Conservation (phyloP, 768 basidiomycete genomes). For the Leccinum boreale region DNA sequence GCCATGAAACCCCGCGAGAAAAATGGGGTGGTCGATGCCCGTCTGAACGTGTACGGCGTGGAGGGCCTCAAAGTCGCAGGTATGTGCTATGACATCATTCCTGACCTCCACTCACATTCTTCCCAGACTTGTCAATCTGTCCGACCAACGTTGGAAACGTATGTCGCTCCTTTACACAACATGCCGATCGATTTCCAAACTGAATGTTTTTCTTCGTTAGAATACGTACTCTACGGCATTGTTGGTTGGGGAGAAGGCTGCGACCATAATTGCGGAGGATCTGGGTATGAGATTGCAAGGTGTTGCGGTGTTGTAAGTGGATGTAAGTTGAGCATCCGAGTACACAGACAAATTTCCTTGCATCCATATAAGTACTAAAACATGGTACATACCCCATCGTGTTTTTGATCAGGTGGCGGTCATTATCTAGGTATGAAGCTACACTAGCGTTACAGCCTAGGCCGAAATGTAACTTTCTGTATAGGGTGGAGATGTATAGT, state of each 20-base stretch:
- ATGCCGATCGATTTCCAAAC: background rate
- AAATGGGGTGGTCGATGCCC: constrained; percentile 11
- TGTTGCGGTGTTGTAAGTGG: background rate
- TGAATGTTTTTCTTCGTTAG: background rate
- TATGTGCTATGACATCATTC: background rate
- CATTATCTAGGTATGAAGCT: background rate
- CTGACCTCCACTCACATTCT: background rate
- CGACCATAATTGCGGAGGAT: background rate
- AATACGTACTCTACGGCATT: background rate
- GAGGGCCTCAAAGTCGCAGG: constrained; percentile 15
- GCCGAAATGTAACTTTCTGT: background rate
- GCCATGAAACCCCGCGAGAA: constrained; percentile 49
- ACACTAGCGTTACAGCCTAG: background rate
- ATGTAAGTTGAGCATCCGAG: too few species aligned
- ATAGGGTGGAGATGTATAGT: too few species aligned
- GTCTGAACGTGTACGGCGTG: constrained; percentile 14
- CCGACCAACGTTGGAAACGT: constrained; percentile 8
- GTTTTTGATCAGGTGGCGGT: background rate
- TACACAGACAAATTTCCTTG: too few species aligned
- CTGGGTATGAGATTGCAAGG: background rate
- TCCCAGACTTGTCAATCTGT: constrained; percentile 5
- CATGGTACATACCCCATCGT: constrained; percentile 32
- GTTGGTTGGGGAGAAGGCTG: background rate
- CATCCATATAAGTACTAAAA: too few species aligned
- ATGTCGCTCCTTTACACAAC: background rate